phyloP scores from a whole-genome alignment of 2,329 filamentous ascomycete genomes.

The Blastomyces emzantsi region DNA sequence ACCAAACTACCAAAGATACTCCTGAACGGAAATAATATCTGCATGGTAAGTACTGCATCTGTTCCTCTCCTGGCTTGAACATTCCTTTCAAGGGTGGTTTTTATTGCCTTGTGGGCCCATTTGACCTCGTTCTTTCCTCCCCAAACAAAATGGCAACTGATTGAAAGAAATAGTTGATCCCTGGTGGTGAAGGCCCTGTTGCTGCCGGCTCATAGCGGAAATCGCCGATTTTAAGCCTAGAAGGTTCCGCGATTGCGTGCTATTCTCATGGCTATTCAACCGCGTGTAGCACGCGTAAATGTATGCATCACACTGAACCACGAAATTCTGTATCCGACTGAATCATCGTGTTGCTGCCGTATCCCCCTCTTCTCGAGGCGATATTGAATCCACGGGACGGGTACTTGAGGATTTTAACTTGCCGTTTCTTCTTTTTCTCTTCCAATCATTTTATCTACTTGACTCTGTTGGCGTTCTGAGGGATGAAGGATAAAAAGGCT shows the following conservation, averaged over 20 bases:
- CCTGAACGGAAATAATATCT: constrained; percentile 96
- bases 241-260: neutral
- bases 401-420: neutral
- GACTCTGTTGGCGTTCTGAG: neutral
- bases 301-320: neutral
- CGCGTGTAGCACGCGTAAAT: neutral
- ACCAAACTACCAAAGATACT: constrained; percentile 90
- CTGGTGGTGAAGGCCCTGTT: constrained; percentile 63
- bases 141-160: constrained; percentile 3
- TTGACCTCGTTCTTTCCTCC: neutral
- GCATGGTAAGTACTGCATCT: constrained; percentile 67
- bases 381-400: neutral
- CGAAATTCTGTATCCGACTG: too few relatives aligned
- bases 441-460: neutral
- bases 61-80: neutral
- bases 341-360: neutral
- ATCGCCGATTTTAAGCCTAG: neutral
- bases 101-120: neutral
- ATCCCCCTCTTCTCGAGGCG: too few relatives aligned
- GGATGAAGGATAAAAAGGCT: neutral
- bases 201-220: constrained; percentile 2
- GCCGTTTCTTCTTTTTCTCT: too few relatives aligned
- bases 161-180: constrained; percentile 53
- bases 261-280: neutral
- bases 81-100: too few relatives aligned